These are phyloP conservation scores for Globisporangium apiculatum DNA, from an alignment of 352 stramenopile genomes.

Conservation along the genomic window DNA sequence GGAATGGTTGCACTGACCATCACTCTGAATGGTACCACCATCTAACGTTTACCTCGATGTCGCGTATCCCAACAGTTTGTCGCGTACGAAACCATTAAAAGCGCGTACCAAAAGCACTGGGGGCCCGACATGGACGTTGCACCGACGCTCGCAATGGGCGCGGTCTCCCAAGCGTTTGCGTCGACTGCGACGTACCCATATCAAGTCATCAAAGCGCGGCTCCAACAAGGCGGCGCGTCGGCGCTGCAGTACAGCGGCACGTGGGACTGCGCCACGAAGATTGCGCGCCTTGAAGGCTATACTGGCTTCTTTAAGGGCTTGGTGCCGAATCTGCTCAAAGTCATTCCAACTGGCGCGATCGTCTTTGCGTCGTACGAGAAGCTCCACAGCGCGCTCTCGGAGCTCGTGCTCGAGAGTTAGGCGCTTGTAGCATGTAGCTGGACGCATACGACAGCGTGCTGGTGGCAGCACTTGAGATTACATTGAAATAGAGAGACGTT, in stretches of 20 bases:
- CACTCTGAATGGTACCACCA: not conserved
- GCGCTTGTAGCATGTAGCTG: no score
- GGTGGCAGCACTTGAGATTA: no score
- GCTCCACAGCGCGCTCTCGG: conserved; percentile 51
- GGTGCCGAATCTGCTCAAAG: conserved; percentile 93
- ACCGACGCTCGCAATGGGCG: conserved; percentile 70
- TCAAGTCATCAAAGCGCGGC: conserved; percentile 94
- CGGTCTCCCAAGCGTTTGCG: conserved; percentile 72
- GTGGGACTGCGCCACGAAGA: conserved; percentile 85
- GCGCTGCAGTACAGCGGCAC: conserved; percentile 88
- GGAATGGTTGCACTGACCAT: not conserved
- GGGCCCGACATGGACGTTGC: conserved; percentile 62
- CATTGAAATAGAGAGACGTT: no score
- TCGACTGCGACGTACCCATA: conserved; percentile 91
- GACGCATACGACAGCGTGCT: no score
- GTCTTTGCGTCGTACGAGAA: conserved; percentile 89
- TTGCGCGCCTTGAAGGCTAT: conserved; percentile 89
- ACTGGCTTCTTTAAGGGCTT: conserved; percentile 94
- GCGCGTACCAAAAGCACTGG: conserved; percentile 49
- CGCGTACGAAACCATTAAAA: conserved; percentile 73
- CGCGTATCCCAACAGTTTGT: conserved; percentile 41
- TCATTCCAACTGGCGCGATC: conserved; percentile 95
- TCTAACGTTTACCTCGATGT: no score
- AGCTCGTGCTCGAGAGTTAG: conserved; percentile 27
- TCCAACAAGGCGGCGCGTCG: conserved; percentile 88